Base-by-base conservation (phyloP, 2,329 filamentous ascomycete genomes). In the Alternaria sp. region DNA sequence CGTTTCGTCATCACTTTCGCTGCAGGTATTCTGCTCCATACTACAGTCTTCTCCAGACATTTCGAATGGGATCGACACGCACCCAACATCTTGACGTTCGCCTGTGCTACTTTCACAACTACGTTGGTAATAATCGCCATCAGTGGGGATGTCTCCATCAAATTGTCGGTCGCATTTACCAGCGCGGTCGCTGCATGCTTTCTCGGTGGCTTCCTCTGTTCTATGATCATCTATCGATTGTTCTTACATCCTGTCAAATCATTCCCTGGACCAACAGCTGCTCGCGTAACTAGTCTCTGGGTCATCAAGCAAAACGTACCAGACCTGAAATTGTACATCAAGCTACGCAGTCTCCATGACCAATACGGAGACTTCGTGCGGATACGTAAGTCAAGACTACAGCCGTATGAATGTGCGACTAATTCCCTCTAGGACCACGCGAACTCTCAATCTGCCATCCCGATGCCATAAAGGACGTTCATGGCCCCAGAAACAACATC, bases 361-460 rank as follows among this genome's bases (percentile, higher is more conserved):
- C 28, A 59, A 18, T 68, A 70, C 56, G 66, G 66, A 0, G 64
- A 70, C 50, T 69, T 64, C 40, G 62, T 73, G 6, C 57, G 70
- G 18, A 71, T 65, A 18, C 56, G 68, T 71, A 63, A 43, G 56
- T 57, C 58, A 59, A 49, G 52, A 18, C 14, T 8, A 41, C n/a
- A 57, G n/a, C 16, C 6, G 14, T 12, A 30, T 32, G 18, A 9
- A 12, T 18, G n/a, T 20, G 5, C 9, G 1, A 11, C 43, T 54
- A 11, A 61, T 30, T n/a, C 20, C 0, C 10, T n/a, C 4, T 27
- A 67, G 66, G 62, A 25, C 70, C 69, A n/a, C 64, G 68, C 14
- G 71, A 73, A 34, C 41, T 73, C 8, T 68, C 71, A 1, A 68
- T 74, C 4, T 57, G 65, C 12, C 60, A 70, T 45, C 63, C 68